Percentiles rank a stretch among this genome's conserved stretches.
Conservation (phyloP, 352 stramenopile species). For the Pythium pectinolyticum region DNA sequence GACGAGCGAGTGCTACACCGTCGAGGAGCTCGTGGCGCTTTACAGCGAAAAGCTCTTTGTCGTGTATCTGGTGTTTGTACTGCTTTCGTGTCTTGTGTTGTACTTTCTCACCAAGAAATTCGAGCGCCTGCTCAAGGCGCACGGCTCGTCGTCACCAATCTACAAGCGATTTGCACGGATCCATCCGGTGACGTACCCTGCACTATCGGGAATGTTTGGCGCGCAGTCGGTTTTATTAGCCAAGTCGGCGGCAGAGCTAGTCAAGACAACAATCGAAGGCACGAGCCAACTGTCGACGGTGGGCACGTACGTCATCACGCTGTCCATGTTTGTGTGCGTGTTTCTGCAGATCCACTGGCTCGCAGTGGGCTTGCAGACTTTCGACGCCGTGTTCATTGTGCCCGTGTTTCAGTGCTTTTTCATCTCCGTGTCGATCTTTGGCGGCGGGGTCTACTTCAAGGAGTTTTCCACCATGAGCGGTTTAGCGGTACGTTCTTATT, state of each 20-base stretch:
- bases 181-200: slow-evolving; percentile 70
- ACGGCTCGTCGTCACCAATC: slow-evolving; percentile 40
- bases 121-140: slow-evolving; percentile 38
- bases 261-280: slow-evolving; percentile 77
- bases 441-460: slow-evolving; percentile 88
- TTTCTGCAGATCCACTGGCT: slow-evolving; percentile 90
- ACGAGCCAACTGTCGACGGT: slow-evolving; percentile 70
- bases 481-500: slow-evolving; percentile 33
- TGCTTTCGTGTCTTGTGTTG: slow-evolving; percentile 34
- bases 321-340: slow-evolving; percentile 79
- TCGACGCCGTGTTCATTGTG: slow-evolving; percentile 87
- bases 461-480: slow-evolving; percentile 64
- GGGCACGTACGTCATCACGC: slow-evolving; percentile 77
- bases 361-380: slow-evolving; percentile 73
- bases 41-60: slow-evolving; percentile 66
- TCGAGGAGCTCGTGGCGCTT: slow-evolving; percentile 66
- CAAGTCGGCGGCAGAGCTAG: slow-evolving; percentile 78
- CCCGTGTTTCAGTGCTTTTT: slow-evolving; percentile 90
- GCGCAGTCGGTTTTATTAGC: slow-evolving; percentile 82
- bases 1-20: slow-evolving; percentile 70
- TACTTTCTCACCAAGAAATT: slow-evolving; percentile 48
- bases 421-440: slow-evolving; percentile 89
- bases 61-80: slow-evolving; percentile 63
- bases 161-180: slow-evolving; percentile 61
- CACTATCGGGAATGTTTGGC: slow-evolving; percentile 73